Conservation (phyloP, 371 early-diverging fungal species). For the Mortierella sp. region DNA sequence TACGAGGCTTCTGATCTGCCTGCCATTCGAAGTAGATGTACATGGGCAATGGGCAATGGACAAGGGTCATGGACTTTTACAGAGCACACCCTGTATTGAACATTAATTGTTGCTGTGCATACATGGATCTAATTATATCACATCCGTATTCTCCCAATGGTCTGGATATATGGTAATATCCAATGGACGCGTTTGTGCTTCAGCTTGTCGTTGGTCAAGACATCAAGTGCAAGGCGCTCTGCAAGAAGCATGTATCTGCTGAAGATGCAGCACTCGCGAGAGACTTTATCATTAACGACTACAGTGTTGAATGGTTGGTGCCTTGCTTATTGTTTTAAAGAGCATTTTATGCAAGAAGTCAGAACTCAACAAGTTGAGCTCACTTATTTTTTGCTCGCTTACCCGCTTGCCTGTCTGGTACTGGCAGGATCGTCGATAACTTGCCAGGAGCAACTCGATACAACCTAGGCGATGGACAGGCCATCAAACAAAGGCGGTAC, state of each 20-base stretch:
- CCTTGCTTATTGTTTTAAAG: too few relatives aligned
- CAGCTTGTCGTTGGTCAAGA: conserved; percentile 59
- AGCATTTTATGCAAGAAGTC: background rate
- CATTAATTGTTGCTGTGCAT: too few relatives aligned
- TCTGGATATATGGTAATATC: too few relatives aligned
- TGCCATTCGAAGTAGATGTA: too few relatives aligned
- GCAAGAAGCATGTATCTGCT: conserved; percentile 49
- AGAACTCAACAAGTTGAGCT: background rate
- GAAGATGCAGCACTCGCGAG: conserved; percentile 59
- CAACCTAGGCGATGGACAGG: conserved; percentile 31
- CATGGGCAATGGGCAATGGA: background rate
- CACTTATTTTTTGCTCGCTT: background rate
- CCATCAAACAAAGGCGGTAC: conserved; percentile 54
- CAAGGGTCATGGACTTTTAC: too few relatives aligned
- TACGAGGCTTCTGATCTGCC: too few relatives aligned
- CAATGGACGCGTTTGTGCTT: too few relatives aligned
- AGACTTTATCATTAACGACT: conserved; percentile 63
- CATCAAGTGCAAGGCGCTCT: conserved; percentile 60
- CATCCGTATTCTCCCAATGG: background rate
- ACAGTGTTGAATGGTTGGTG: conserved; percentile 56
- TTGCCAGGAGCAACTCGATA: conserved; percentile 68
- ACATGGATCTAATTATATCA: background rate
- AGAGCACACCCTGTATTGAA: too few relatives aligned
- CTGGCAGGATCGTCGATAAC: conserved; percentile 68
- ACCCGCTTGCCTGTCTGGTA: background rate